phyloP scores from a whole-genome alignment of 2,329 filamentous ascomycete genomes.

The Alternaria sp. region DNA sequence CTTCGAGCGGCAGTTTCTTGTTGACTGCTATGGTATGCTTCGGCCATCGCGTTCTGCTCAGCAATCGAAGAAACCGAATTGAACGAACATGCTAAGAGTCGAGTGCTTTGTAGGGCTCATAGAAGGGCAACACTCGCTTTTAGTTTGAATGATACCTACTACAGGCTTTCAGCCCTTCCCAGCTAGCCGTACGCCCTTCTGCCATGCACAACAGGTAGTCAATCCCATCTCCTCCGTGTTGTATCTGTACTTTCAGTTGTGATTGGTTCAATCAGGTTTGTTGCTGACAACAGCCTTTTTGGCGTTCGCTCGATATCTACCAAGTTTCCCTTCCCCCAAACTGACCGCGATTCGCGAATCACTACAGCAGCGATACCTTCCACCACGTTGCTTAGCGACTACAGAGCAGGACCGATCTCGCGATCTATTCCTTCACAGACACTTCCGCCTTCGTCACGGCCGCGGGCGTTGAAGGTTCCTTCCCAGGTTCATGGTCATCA shows the following conservation, averaged over 20 bases:
- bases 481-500: not conserved
- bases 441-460: not conserved
- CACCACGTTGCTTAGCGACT: not conserved
- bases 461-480: not conserved
- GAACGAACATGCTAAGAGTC: not conserved
- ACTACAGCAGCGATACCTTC: not conserved
- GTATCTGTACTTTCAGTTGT: not conserved
- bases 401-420: not conserved
- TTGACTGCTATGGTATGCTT: constrained; percentile 47
- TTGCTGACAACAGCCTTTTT: not conserved
- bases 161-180: not conserved
- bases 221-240: not conserved
- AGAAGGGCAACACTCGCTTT: not conserved
- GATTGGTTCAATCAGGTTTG: not conserved
- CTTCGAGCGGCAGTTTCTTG: constrained; percentile 43
- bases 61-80: not conserved
- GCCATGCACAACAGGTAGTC: not conserved
- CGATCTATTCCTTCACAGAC: not conserved
- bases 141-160: not conserved
- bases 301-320: not conserved
- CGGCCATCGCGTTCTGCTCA: constrained; percentile 19
- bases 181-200: not conserved
- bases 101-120: not conserved
- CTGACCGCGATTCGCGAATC: not conserved
- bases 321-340: not conserved